Conservation (phyloP, 805 yeast species). For the Wickerhamiella australiensis region DNA sequence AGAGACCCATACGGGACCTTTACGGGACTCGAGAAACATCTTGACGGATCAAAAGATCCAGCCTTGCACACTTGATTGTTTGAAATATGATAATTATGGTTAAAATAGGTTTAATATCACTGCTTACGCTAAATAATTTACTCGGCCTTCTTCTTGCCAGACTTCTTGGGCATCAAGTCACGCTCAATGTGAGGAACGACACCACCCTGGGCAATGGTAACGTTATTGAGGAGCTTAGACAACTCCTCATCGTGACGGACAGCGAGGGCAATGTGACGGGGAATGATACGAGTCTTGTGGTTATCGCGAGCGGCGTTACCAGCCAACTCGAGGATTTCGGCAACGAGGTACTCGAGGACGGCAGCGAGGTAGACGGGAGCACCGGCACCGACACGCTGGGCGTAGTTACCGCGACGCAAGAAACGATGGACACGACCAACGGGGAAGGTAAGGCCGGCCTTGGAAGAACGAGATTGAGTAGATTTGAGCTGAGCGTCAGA, state of each 20-base stretch:
- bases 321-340: slow-evolving; percentile 95
- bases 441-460: slow-evolving; percentile 98
- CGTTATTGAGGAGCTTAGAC: slow-evolving; percentile 74
- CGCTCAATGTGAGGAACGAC: slow-evolving; percentile 95
- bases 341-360: slow-evolving; percentile 91
- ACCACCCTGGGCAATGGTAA: slow-evolving; percentile 98
- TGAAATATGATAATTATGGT: too few species aligned
- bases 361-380: slow-evolving; percentile 96
- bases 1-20: too few species aligned
- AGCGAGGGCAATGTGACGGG: slow-evolving; percentile 97
- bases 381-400: slow-evolving; percentile 98
- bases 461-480: slow-evolving; percentile 94
- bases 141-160: slow-evolving; percentile 12
- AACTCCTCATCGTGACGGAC: slow-evolving; percentile 98
- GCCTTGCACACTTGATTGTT: too few species aligned
- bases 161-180: slow-evolving; percentile 65
- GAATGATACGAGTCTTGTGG: slow-evolving; percentile 97
- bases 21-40: too few species aligned
- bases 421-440: slow-evolving; percentile 98
- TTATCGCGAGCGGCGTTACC: slow-evolving; percentile 99
- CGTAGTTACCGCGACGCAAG: slow-evolving; percentile 75
- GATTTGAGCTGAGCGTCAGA: slow-evolving; percentile 81
- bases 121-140: slow-evolving; percentile 3
- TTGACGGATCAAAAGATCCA: too few species aligned
- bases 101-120: background rate